These are phyloP conservation scores for Eutrema japonicum DNA, from an alignment of 345 rosid species.

Conservation along the genomic window DNA sequence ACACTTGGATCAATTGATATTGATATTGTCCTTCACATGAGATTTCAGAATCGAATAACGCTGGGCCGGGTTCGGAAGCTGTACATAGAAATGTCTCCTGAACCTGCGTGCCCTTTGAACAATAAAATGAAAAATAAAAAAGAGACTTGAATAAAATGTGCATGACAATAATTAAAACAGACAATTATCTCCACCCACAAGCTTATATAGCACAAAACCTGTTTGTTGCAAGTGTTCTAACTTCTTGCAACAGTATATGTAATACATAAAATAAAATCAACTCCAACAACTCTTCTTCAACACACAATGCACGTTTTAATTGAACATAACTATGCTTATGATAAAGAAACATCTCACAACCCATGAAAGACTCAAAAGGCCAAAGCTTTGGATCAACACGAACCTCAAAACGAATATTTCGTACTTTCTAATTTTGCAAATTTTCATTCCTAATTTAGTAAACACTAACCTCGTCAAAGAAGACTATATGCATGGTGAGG, in stretches of 20 bases:
- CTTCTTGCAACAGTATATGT: not conserved
- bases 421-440: no score
- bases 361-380: no score
- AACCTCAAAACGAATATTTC: no score
- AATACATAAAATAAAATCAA: no score
- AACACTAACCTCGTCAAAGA: constrained; percentile 67
- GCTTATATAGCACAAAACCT: not conserved
- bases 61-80: constrained; percentile 66
- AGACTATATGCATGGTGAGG: constrained; percentile 66
- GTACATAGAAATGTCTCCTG: constrained; percentile 67
- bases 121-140: constrained; percentile 35
- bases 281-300: no score
- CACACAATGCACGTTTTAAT: no score
- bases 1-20: constrained; percentile 61
- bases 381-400: no score
- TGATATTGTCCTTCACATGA: constrained; percentile 44
- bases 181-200: not conserved
- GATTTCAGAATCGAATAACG: constrained; percentile 71
- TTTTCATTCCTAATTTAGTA: not conserved
- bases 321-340: no score
- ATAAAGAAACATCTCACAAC: no score
- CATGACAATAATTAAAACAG: not conserved
- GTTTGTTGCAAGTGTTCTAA: not conserved
- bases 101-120: constrained; percentile 52
- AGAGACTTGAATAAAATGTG: not conserved